Evolutionary conservation across 192 early-diverging fungal genomes (phyloP).

Genomic region (Coemansia sp.): DNA sequence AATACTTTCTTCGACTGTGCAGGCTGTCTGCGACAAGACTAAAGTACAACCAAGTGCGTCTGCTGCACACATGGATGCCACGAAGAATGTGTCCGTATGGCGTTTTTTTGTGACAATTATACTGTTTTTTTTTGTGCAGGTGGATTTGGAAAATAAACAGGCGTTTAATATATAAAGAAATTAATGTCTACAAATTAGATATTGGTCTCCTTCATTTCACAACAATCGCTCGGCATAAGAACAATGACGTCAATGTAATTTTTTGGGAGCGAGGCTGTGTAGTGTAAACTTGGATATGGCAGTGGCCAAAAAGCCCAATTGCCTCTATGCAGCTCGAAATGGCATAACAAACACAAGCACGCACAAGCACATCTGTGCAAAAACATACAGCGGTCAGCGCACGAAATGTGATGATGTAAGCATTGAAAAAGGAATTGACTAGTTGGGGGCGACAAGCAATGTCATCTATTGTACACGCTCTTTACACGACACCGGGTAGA

Average conservation of each 20-base stretch:
- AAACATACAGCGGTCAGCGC: neutral
- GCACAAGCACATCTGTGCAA: neutral
- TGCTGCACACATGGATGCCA: neutral
- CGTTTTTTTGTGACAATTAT: neutral
- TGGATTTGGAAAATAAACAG: neutral
- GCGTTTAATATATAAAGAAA: neutral
- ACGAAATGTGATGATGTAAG: neutral
- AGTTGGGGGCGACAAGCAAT: neutral
- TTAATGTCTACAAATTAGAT: neutral
- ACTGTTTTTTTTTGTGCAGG: neutral
- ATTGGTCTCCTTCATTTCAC: neutral
- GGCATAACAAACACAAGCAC: neutral
- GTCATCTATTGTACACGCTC: too few relatives aligned
- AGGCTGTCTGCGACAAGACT: neutral
- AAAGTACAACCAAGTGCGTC: neutral
- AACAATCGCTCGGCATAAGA: too few relatives aligned
- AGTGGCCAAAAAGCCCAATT: too few relatives aligned
- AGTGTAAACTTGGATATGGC: too few relatives aligned
- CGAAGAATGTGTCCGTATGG: neutral
- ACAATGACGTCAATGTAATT: neutral
- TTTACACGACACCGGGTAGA: neutral
- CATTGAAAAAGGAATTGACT: neutral
- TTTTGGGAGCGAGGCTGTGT: neutral
- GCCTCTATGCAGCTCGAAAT: neutral
- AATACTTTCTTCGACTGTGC: neutral